phyloP scores from a whole-genome alignment of 306 rosid species.

The Glycyrrhiza uralensis region DNA sequence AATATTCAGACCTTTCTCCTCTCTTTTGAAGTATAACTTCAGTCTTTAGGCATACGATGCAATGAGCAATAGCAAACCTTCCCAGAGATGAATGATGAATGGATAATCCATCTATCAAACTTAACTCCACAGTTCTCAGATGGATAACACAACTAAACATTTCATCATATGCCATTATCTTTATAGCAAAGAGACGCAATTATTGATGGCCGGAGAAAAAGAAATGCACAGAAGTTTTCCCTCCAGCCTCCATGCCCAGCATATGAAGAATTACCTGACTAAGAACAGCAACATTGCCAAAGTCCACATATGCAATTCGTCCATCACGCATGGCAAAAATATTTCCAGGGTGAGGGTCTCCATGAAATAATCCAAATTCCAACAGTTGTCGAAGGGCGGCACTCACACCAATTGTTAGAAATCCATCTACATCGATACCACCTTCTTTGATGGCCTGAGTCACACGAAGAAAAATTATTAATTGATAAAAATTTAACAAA shows the following conservation, averaged over 20 bases:
- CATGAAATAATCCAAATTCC: conserved; percentile 97
- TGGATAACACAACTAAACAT: not conserved
- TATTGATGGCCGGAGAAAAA: not conserved
- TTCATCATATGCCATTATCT: not conserved
- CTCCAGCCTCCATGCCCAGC: conserved; percentile 11
- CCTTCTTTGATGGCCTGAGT: conserved; percentile 85
- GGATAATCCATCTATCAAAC: not conserved
- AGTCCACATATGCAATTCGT: conserved; percentile 96
- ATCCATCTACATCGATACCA: conserved; percentile 84
- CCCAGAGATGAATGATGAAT: not conserved
- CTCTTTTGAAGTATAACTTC: not conserved
- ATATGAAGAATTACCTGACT: conserved; percentile 73
- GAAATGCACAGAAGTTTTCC: not conserved
- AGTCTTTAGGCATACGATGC: not conserved
- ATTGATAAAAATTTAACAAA: conserved; percentile 14
- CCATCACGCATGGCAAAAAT: conserved; percentile 98
- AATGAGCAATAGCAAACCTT: not conserved
- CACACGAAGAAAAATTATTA: conserved; percentile 29
- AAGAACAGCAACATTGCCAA: conserved; percentile 97
- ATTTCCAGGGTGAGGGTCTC: conserved; percentile 99
- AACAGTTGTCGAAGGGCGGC: conserved; percentile 93
- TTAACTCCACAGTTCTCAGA: not conserved
- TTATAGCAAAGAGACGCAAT: conserved; percentile 10
- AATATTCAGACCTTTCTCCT: not conserved
- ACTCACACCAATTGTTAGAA: conserved; percentile 94